Evolutionary conservation across 495 filamentous ascomycete genomes (phyloP).

Genomic region (Penicillium roqueforti): DNA sequence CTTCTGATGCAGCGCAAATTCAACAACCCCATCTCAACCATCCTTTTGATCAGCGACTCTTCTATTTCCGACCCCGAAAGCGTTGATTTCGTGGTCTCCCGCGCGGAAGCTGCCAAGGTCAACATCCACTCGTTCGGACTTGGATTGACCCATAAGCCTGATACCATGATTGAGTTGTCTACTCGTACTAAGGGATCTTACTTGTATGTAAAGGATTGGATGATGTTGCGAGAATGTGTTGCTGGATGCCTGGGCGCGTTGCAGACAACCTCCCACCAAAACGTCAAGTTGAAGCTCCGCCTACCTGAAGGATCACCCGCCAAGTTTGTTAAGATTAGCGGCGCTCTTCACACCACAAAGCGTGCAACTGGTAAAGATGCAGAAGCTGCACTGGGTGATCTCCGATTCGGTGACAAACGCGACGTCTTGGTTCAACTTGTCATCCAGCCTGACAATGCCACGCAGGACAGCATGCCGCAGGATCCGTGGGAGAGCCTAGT

Average conservation of each 20-base stretch:
- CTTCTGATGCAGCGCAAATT: constrained; percentile 96
- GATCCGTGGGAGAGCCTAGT: constrained; percentile 97
- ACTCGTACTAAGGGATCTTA: constrained; percentile 95
- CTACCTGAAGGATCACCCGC: constrained; percentile 95
- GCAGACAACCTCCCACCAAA: constrained; percentile 96
- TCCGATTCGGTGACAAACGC: constrained; percentile 95
- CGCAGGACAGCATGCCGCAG: constrained; percentile 81
- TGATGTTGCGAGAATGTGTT: constrained; percentile 98
- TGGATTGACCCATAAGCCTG: constrained; percentile 95
- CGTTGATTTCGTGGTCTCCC: constrained; percentile 97
- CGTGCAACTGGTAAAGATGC: constrained; percentile 95
- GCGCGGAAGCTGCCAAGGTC: constrained; percentile 96
- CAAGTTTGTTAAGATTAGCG: constrained; percentile 98
- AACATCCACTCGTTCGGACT: constrained; percentile 95
- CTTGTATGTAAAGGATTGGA: constrained; percentile 99
- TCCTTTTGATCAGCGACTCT: constrained; percentile 96
- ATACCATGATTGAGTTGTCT: constrained; percentile 97
- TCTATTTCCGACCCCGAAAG: constrained; percentile 96
- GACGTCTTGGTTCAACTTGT: constrained; percentile 95
- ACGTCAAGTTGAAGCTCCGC: constrained; percentile 92
- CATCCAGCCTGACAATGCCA: constrained; percentile 82
- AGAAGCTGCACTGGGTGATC: constrained; percentile 86
- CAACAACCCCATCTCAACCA: constrained; percentile 92
- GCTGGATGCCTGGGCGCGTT: constrained; percentile 92
- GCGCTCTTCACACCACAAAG: constrained; percentile 94